Percentiles rank a stretch among this genome's conserved stretches.
Evolutionary conservation across 2,329 filamentous ascomycete species (phyloP).

Genomic region (Thelonectria blattea): DNA sequence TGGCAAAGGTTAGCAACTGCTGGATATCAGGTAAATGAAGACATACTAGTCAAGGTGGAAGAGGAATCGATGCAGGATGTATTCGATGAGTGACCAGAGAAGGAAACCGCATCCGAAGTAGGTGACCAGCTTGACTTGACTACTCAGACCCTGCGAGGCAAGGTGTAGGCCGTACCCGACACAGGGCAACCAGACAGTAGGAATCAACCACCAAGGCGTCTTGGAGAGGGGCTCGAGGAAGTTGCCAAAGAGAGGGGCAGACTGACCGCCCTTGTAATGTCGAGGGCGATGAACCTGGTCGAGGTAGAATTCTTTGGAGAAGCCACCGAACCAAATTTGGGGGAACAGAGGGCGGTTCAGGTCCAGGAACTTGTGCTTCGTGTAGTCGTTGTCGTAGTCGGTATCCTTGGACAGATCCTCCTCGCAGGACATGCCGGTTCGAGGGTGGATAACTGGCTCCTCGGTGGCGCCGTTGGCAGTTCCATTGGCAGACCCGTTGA

Average conservation of each 20-base stretch:
- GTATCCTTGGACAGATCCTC: conserved; percentile 90
- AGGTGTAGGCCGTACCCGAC: conserved; percentile 75
- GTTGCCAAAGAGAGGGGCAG: conserved; percentile 94
- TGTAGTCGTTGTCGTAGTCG: conserved; percentile 76
- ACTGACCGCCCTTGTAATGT: conserved; percentile 92
- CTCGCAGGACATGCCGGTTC: conserved; percentile 86
- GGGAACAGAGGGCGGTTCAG: conserved; percentile 81
- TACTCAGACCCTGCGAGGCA: conserved; percentile 66
- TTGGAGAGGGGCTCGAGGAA: conserved; percentile 97
- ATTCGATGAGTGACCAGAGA: conserved; percentile 91
- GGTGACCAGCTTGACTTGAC: conserved; percentile 51
- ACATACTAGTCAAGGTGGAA: conserved; percentile 93
- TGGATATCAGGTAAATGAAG: neutral
- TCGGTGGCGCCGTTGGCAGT: conserved; percentile 38
- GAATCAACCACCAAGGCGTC: conserved; percentile 93
- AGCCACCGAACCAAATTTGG: conserved; percentile 88
- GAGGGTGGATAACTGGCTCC: conserved; percentile 55
- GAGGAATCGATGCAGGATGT: conserved; percentile 83
- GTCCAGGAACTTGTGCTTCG: conserved; percentile 92
- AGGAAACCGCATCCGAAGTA: conserved; percentile 76
- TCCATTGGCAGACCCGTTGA: conserved; percentile 21
- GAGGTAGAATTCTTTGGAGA: conserved; percentile 94
- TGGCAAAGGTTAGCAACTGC: conserved; percentile 48
- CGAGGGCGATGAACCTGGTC: conserved; percentile 94
- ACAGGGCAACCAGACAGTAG: conserved; percentile 82